phyloP scores from a whole-genome alignment of 371 early-diverging fungal genomes.

The Apophysomyces variabilis region DNA sequence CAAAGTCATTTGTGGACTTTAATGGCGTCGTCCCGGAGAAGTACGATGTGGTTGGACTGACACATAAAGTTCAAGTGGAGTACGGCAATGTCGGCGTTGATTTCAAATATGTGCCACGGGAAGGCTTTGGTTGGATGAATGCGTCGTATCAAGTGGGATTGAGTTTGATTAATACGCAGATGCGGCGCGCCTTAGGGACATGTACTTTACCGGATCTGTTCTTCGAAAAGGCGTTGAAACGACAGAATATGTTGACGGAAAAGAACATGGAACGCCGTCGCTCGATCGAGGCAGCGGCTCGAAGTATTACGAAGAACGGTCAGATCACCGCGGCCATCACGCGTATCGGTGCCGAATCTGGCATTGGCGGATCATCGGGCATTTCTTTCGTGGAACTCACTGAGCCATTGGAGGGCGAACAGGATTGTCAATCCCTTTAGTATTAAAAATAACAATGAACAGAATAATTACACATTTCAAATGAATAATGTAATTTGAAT shows the following conservation, averaged over 20 bases:
- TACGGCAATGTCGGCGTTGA: constrained; percentile 95
- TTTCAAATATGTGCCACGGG: constrained; percentile 92
- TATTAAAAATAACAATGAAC: too few relatives aligned
- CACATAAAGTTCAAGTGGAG: constrained; percentile 92
- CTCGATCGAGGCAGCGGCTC: constrained; percentile 30
- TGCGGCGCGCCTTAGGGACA: constrained; percentile 82
- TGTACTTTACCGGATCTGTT: constrained; percentile 79
- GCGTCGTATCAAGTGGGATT: constrained; percentile 89
- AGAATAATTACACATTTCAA: too few relatives aligned
- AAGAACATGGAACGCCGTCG: constrained; percentile 16
- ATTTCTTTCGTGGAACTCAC: constrained; percentile 19
- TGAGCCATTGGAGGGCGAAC: constrained; percentile 9
- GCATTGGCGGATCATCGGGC: constrained; percentile 13
- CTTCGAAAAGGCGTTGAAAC: constrained; percentile 45
- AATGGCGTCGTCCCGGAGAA: constrained; percentile 98
- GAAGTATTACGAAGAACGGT: constrained; percentile 44
- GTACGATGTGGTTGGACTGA: constrained; percentile 91
- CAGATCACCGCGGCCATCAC: constrained; percentile 40
- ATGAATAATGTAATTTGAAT: too few relatives aligned
- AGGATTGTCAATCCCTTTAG: not conserved
- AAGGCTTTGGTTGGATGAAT: constrained; percentile 99
- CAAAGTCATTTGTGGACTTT: constrained; percentile 93
- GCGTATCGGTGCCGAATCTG: constrained; percentile 22
- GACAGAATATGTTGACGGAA: constrained; percentile 15
- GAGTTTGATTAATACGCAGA: constrained; percentile 68